Conservation (phyloP, 2,329 filamentous ascomycete genomes). For the Aureobasidium melanogenum region DNA sequence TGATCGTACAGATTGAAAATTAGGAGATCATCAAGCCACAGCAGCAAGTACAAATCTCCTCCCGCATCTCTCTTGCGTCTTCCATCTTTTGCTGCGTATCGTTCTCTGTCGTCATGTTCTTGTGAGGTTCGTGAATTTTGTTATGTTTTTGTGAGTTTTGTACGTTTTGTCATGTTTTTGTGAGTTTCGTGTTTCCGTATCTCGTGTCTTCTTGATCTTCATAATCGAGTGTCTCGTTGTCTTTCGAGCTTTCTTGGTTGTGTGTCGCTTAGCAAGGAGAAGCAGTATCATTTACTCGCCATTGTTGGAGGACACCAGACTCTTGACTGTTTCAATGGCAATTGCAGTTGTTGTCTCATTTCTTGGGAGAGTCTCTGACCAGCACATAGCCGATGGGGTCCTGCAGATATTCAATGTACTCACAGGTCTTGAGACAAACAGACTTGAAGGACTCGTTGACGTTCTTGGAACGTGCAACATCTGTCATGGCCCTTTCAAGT, state of each 20-base stretch:
- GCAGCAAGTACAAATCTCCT: not conserved
- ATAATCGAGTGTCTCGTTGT: not conserved
- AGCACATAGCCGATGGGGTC: not conserved
- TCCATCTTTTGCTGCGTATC: not conserved
- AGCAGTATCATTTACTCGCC: too few relatives aligned
- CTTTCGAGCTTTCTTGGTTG: not conserved
- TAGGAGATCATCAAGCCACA: not conserved
- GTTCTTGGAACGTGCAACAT: not conserved
- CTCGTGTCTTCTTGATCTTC: too few relatives aligned
- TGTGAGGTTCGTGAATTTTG: not conserved
- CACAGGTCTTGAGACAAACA: not conserved
- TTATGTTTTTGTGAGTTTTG: not conserved
- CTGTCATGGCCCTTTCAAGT: not conserved
- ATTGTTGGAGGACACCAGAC: too few relatives aligned
- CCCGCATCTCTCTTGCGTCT: too few relatives aligned
- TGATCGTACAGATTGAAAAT: not conserved
- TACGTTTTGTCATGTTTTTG: not conserved
- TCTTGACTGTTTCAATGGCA: too few relatives aligned
- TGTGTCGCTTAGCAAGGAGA: too few relatives aligned
- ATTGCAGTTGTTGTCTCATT: too few relatives aligned
- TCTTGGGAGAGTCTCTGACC: not conserved
- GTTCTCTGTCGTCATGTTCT: not conserved
- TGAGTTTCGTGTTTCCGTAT: not conserved
- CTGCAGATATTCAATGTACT: not conserved
- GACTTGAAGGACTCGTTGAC: not conserved